Evolutionary conservation across 2,329 filamentous ascomycete genomes (phyloP).

Genomic region (Pyricularia pennisetigena): DNA sequence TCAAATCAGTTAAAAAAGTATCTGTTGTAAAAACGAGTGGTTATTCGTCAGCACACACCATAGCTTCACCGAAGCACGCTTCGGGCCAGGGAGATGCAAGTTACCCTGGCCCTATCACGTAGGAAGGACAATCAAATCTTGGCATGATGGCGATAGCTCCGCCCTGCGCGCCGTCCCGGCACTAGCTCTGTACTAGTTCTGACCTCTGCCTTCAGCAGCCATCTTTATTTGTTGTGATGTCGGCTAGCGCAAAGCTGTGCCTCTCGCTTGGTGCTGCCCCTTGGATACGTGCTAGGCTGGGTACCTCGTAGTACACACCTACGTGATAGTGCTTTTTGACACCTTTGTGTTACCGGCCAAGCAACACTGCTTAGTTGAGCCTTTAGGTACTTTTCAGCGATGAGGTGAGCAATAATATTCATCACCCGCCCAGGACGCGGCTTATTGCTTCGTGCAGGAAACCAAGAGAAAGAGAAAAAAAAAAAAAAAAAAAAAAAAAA

Average conservation of each 20-base stretch:
- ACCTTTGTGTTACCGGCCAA: neutral
- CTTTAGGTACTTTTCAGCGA: neutral
- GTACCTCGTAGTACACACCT: neutral
- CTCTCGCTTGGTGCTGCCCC: neutral
- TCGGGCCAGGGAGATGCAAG: neutral
- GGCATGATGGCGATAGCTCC: neutral
- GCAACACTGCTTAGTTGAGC: neutral
- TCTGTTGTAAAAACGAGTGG: neutral
- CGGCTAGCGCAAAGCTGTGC: neutral
- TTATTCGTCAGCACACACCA: neutral
- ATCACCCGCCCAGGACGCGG: neutral
- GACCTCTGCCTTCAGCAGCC: neutral
- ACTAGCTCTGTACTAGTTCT: neutral
- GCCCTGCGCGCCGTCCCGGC: neutral
- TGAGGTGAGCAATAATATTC: neutral
- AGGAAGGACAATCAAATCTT: neutral
- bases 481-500: too few relatives aligned
- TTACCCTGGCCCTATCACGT: neutral
- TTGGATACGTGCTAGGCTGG: neutral
- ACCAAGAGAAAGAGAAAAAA: too few relatives aligned
- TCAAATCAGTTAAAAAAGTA: too few relatives aligned
- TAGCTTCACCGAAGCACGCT: neutral
- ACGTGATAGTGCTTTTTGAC: neutral
- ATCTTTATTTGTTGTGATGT: neutral
- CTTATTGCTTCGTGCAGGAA: neutral